phyloP scores from a whole-genome alignment of 352 stramenopile species.

The Phytophthora sp. region DNA sequence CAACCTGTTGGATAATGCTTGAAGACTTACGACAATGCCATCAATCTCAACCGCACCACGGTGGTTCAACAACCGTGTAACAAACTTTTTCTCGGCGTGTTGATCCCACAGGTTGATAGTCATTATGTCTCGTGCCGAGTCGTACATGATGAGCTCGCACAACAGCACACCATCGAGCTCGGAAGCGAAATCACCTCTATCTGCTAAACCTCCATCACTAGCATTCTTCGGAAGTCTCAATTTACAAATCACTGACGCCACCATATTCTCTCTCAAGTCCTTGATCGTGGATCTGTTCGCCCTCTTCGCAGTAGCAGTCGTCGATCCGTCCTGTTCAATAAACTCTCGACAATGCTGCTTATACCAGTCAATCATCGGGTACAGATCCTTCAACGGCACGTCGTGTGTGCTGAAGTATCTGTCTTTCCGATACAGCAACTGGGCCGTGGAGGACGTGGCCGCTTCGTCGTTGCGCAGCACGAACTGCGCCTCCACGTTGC shows the following conservation, averaged over 20 bases:
- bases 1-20: conserved; percentile 52
- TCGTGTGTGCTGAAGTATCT: conserved; percentile 65
- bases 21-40: conserved; percentile 52
- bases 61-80: conserved; percentile 47
- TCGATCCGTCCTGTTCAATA: conserved; percentile 6
- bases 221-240: conserved; percentile 11
- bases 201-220: background rate
- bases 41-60: conserved; percentile 39
- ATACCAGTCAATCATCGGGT: conserved; percentile 76
- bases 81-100: conserved; percentile 55
- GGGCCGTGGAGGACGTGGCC: conserved; percentile 42
- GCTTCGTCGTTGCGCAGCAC: conserved; percentile 22
- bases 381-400: conserved; percentile 56
- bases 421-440: conserved; percentile 65
- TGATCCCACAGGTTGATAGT: conserved; percentile 72
- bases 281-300: conserved; percentile 38
- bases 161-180: conserved; percentile 52
- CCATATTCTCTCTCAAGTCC: conserved; percentile 63
- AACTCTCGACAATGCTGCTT: conserved; percentile 60
- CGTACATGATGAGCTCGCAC: conserved; percentile 55
- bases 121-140: conserved; percentile 45
- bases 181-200: conserved; percentile 1
- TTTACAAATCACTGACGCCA: conserved; percentile 54
- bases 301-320: background rate
- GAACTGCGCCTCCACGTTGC: conserved; percentile 66